Base-by-base conservation (phyloP, 1,139 yeast species). In the Insectozyma bohioensis region DNA sequence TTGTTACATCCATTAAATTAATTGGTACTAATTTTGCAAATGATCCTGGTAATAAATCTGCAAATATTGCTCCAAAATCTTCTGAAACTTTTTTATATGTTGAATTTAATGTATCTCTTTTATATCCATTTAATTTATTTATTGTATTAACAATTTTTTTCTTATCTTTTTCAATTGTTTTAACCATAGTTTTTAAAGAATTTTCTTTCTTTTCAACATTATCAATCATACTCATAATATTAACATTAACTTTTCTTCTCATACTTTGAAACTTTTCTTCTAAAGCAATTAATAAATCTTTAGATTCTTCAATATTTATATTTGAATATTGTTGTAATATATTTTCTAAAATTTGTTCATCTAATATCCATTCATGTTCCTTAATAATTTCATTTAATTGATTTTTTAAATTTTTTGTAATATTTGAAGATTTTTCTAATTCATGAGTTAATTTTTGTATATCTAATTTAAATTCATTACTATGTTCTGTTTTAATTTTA, bases 181-280 rank as follows among this genome's bases (percentile, higher is more conserved):
- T 75, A 39, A 94, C 83, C 90, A 87, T 88, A 6, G 77, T 75
- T 47, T 78, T 81, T 48, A 94, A 69, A 6, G 92, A 72, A 2
- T 71, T 60, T 54, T 90, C 97, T 52, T 88, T 87, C 68, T 84
- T 85, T 54, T 90, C 97, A 13, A 88, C 95, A 45, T 83, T 85
- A 49, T 90, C 97, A 46, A 94, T 87, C 87, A 88, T 85, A 48
- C 82, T 80, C 90, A 90, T 86, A 42, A 92, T 92, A 51, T 88
- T 85, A 9, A 85, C 75, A 51, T 90, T 90, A 19, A 92, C 95
- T 46, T 81, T 85, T 40, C 90, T 72, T 61, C 78, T 83, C 85
- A 90, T 80, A n/a, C 78, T 78, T 40, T 77, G 75, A 49, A 80
- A 80, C 40, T 80, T 73, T 19, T 77, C 86, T 27, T 73, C 67